Conservation (phyloP, 306 rosid genomes). For the Quercus variabilis region DNA sequence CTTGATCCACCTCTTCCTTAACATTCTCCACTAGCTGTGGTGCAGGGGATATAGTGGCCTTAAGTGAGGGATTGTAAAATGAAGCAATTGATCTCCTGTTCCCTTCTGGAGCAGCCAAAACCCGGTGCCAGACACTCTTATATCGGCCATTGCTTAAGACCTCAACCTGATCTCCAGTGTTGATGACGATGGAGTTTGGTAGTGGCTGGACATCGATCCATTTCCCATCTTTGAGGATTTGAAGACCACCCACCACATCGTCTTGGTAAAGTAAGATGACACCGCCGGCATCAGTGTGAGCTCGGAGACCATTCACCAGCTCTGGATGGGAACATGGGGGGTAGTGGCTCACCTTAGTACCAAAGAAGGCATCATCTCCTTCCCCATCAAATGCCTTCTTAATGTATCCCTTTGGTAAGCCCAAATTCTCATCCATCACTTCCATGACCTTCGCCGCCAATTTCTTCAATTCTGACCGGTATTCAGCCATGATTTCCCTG, state of each 20-base stretch:
- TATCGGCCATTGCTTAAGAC: constrained; percentile 87
- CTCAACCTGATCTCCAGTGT: constrained; percentile 99
- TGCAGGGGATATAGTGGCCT: constrained; percentile 90
- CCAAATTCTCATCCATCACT: constrained; percentile 92
- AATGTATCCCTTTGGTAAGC: constrained; percentile 63
- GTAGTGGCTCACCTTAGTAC: constrained; percentile 99
- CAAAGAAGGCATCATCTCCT: constrained; percentile 68
- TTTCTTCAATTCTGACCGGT: constrained; percentile 63
- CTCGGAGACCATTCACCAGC: constrained; percentile 80
- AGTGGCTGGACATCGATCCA: constrained; percentile 92
- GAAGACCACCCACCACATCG: constrained; percentile 86
- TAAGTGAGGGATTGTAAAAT: constrained; percentile 77
- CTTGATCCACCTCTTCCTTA: constrained; percentile 41
- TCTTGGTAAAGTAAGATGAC: constrained; percentile 91
- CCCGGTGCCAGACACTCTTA: constrained; percentile 94
- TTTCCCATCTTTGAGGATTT: constrained; percentile 82
- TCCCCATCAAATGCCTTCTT: constrained; percentile 71
- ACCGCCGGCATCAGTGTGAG: constrained; percentile 98
- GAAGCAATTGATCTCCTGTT: constrained; percentile 92
- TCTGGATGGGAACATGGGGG: constrained; percentile 88
- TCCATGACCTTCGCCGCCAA: constrained; percentile 68
- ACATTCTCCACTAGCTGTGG: constrained; percentile 46
- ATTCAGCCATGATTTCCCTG: constrained; percentile 87
- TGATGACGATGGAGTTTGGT: constrained; percentile 79
- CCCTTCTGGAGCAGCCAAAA: constrained; percentile 54